Conservation (phyloP, 1,284 basidiomycete species). For the Sporisorium scitamineum region DNA sequence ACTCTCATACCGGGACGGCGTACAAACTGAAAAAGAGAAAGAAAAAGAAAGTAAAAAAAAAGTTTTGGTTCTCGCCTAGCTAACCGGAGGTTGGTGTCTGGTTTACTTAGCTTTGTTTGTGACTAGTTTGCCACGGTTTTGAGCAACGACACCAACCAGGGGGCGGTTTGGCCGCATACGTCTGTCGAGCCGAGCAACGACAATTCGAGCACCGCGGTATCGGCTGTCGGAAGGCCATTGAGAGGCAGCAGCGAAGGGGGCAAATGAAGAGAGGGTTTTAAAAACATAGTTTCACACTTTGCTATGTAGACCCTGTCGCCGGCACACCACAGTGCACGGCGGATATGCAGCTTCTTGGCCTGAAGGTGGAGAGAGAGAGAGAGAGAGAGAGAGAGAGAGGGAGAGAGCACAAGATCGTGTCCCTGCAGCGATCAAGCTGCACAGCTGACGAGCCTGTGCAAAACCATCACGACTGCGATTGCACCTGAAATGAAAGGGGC, state of each 20-base stretch:
- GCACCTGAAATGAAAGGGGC: too few relatives aligned
- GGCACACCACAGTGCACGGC: neutral
- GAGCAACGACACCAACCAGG: neutral
- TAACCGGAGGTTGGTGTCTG: slow-evolving; percentile 1
- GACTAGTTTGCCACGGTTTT: neutral
- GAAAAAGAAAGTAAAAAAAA: neutral
- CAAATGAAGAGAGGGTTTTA: neutral
- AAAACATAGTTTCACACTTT: neutral
- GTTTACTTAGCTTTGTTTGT: neutral
- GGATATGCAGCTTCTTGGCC: neutral
- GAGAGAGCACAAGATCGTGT: neutral
- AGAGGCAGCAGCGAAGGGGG: neutral
- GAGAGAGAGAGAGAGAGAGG: neutral
- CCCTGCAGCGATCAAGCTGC: slow-evolving; percentile 8
- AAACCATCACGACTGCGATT: too few relatives aligned
- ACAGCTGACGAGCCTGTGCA: slow-evolving; percentile 3
- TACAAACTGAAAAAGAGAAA: neutral
- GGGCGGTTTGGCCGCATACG: neutral
- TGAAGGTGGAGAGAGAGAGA: neutral
- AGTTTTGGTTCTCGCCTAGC: slow-evolving; percentile 2
- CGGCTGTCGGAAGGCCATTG: slow-evolving; percentile 1
- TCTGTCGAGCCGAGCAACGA: neutral
- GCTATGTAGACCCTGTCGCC: slow-evolving; percentile 2
- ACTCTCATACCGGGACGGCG: neutral
- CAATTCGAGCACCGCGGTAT: slow-evolving; percentile 1